A percentile compares a stretch with the other conserved stretches of the same genome.
Conservation (phyloP, 768 basidiomycete species). For the Suillus discolor region DNA sequence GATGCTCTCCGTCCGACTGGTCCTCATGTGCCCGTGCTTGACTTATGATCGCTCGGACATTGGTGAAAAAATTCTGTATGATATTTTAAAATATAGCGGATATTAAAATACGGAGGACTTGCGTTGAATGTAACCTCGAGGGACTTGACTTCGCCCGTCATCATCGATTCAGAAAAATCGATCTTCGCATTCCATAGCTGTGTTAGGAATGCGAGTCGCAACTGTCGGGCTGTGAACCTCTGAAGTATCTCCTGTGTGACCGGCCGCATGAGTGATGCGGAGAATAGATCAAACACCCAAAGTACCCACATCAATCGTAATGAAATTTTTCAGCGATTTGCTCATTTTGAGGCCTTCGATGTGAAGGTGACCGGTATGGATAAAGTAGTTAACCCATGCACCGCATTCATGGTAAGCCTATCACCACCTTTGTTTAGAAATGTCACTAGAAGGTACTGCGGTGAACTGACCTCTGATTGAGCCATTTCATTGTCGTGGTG, state of each 20-base stretch:
- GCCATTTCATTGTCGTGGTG: constrained; percentile 99
- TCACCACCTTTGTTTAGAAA: constrained; percentile 15
- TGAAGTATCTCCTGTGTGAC: constrained; percentile 75
- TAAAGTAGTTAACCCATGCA: constrained; percentile 98
- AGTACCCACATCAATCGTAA: constrained; percentile 83
- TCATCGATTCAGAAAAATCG: constrained; percentile 90
- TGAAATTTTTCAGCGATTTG: constrained; percentile 98
- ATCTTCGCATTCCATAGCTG: constrained; percentile 92
- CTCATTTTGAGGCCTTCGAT: constrained; percentile 99
- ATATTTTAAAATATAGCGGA: constrained; percentile 9
- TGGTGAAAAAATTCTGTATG: constrained; percentile 89
- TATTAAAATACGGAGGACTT: constrained; percentile 27
- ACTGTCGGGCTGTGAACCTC: constrained; percentile 81
- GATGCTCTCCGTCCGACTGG: constrained; percentile 61
- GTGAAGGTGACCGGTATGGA: constrained; percentile 97
- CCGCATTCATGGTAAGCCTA: constrained; percentile 92
- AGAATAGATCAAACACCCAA: constrained; percentile 1
- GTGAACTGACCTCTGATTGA: constrained; percentile 78
- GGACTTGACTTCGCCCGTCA: constrained; percentile 86
- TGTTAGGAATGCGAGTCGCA: constrained; percentile 88
- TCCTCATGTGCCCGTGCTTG: constrained; percentile 53
- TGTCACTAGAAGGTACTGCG: constrained; percentile 2
- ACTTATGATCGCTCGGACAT: constrained; percentile 76
- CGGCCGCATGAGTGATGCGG: constrained; percentile 11
- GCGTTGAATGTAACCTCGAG: constrained; percentile 88